Evolutionary conservation across 495 filamentous ascomycete species (phyloP).

Genomic region (Podospora comata): DNA sequence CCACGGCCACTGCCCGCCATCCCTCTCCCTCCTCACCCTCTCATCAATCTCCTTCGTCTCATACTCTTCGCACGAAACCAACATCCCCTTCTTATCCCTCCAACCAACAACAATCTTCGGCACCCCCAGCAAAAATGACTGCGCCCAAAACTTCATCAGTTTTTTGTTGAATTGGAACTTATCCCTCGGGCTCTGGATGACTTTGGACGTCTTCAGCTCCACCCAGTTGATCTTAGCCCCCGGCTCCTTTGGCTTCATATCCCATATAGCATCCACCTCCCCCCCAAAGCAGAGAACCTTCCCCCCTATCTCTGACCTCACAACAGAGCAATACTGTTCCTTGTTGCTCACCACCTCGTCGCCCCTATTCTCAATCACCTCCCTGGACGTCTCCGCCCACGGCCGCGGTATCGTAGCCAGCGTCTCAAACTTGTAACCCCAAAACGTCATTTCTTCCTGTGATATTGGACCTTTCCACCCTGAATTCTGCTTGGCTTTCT

Average conservation of each 20-base stretch:
- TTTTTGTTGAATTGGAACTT: conserved; percentile 79
- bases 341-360: conserved; percentile 74
- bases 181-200: conserved; percentile 58
- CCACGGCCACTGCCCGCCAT: conserved; percentile 64
- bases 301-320: conserved; percentile 78
- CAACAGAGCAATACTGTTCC: conserved; percentile 91
- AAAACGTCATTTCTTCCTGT: conserved; percentile 51
- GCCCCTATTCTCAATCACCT: conserved; percentile 73
- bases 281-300: conserved; percentile 75
- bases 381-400: conserved; percentile 67
- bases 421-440: conserved; percentile 95
- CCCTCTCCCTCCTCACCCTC: conserved; percentile 52
- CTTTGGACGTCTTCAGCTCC: conserved; percentile 86
- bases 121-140: conserved; percentile 91
- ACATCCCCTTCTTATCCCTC: conserved; percentile 67
- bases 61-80: conserved; percentile 68
- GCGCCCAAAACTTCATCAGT: conserved; percentile 91
- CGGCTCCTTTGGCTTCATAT: conserved; percentile 63
- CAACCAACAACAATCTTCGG: conserved; percentile 90
- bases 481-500: conserved; percentile 55
- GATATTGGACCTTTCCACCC: conserved; percentile 50
- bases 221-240: conserved; percentile 80
- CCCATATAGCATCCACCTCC: conserved; percentile 93
- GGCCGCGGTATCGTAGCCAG: conserved; percentile 67
- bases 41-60: conserved; percentile 73